Evolutionary conservation across 108 stramenopile species (phyloP).

Genomic region (Aureococcus anophagefferens): DNA sequence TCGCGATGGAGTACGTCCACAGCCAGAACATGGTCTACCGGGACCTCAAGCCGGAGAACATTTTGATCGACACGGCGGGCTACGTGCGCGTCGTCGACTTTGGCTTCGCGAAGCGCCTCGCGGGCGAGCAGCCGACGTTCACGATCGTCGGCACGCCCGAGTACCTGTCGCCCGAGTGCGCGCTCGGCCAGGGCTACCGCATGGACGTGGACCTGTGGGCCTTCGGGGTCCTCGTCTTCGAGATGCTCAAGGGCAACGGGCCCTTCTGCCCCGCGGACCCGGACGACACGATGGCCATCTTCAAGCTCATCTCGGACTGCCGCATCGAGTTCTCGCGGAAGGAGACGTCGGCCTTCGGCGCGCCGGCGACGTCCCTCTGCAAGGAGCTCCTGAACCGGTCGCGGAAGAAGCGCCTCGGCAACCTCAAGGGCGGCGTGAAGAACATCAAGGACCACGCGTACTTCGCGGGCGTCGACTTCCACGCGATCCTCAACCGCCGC

Average conservation of each 20-base stretch:
- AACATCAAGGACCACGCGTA: conserved; percentile 47
- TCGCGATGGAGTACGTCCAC: conserved; percentile 54
- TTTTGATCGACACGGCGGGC: conserved; percentile 40
- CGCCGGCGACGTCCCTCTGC: conserved; percentile 37
- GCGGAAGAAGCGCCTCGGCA: conserved; percentile 43
- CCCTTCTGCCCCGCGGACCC: conserved; percentile 15
- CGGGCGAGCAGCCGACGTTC: conserved; percentile 18
- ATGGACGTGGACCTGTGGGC: conserved; percentile 29
- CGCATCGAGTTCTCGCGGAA: conserved; percentile 35
- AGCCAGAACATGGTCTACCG: conserved; percentile 40
- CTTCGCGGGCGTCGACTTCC: conserved; percentile 42
- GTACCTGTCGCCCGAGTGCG: conserved; percentile 45
- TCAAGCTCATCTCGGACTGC: conserved; percentile 36
- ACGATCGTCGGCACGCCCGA: conserved; percentile 56
- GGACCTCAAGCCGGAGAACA: conserved; percentile 57
- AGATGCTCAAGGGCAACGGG: conserved; percentile 12
- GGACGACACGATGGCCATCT: conserved; percentile 16
- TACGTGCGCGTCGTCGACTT: conserved; percentile 41
- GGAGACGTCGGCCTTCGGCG: conserved; percentile 42
- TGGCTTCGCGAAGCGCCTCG: conserved; percentile 34
- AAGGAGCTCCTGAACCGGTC: conserved; percentile 44
- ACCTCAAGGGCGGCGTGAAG: conserved; percentile 53
- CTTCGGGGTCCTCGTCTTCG: conserved; percentile 13
- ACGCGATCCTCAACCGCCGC: too few species aligned
- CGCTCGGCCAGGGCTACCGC: conserved; percentile 34